These are phyloP conservation scores for Didymella lethalis DNA, from an alignment of 2,329 filamentous ascomycete species.

Conservation along the genomic window DNA sequence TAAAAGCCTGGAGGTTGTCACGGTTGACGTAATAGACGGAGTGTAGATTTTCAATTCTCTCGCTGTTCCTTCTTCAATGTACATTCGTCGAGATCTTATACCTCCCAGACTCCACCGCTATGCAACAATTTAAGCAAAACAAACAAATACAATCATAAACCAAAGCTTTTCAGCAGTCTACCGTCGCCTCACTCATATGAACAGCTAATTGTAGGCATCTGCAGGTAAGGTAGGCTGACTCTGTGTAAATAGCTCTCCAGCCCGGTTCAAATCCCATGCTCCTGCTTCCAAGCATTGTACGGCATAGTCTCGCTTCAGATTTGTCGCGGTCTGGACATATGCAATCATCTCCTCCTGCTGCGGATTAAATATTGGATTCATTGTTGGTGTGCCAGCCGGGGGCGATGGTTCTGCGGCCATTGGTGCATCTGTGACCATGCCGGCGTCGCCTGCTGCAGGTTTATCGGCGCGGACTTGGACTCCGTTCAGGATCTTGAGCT, in stretches of 20 bases:
- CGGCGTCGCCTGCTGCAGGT: constrained; percentile 43
- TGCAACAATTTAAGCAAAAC: constrained; percentile 9
- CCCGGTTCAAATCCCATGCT: constrained; percentile 80
- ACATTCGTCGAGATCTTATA: not conserved
- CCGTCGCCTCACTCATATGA: constrained; percentile 5
- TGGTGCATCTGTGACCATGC: constrained; percentile 24
- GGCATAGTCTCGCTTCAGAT: constrained; percentile 81
- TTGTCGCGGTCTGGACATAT: constrained; percentile 78
- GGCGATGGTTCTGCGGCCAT: constrained; percentile 55
- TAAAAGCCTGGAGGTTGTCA: not conserved
- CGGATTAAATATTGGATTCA: constrained; percentile 23
- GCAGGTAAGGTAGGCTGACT: constrained; percentile 67
- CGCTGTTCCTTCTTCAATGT: not conserved
- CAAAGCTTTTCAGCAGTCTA: not conserved
- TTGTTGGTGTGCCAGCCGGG: constrained; percentile 53
- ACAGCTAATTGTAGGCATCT: constrained; percentile 51
- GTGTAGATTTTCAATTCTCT: not conserved
- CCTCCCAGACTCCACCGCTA: constrained; percentile 17
- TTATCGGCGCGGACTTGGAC: constrained; percentile 76
- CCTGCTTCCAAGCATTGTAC: constrained; percentile 81
- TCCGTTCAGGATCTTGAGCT: constrained; percentile 78
- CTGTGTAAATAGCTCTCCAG: constrained; percentile 76
- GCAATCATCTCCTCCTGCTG: constrained; percentile 72
- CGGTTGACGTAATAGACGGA: not conserved
- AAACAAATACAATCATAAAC: not conserved